A percentile compares a stretch with the other conserved stretches of the same genome.
Evolutionary conservation across 139 green algal genomes (phyloP).

Genomic region (Chlamydomonas sphaeroides): DNA sequence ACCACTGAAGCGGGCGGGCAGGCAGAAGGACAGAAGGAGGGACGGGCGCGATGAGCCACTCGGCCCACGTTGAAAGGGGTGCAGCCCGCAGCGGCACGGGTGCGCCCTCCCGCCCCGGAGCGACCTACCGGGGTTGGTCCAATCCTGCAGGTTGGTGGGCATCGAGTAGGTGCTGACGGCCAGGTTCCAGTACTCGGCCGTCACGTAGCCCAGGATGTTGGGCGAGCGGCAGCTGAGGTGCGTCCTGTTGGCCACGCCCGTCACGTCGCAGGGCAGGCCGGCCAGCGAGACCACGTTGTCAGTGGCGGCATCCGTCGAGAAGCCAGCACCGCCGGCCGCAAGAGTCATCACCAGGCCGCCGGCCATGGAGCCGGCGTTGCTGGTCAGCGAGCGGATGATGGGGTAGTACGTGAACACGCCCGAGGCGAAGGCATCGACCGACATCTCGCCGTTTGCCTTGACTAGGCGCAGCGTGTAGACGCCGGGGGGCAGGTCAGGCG

Average conservation of each 20-base stretch:
- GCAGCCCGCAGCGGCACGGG: too few relatives aligned
- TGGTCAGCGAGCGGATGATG: neutral
- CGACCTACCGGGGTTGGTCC: slow-evolving; percentile 14
- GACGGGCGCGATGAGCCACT: too few relatives aligned
- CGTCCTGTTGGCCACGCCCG: neutral
- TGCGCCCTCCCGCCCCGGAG: too few relatives aligned
- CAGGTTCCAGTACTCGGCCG: slow-evolving; percentile 54
- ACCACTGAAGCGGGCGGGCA: too few relatives aligned
- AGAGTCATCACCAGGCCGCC: slow-evolving; percentile 38
- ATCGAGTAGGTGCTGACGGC: neutral
- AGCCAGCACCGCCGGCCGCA: slow-evolving; percentile 7
- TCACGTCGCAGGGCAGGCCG: slow-evolving; percentile 32
- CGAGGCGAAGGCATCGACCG: neutral
- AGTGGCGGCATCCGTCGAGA: neutral
- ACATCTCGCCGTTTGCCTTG: slow-evolving; percentile 27
- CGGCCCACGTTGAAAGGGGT: too few relatives aligned
- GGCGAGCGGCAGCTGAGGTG: slow-evolving; percentile 30
- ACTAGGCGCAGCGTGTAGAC: slow-evolving; percentile 1
- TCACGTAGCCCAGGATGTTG: slow-evolving; percentile 18
- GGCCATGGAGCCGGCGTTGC: slow-evolving; percentile 38
- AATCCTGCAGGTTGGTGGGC: slow-evolving; percentile 25
- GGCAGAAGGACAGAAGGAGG: too few relatives aligned
- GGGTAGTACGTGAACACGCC: slow-evolving; percentile 5
- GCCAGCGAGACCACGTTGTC: slow-evolving; percentile 40
- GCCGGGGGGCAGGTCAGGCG: slow-evolving; percentile 8